Percentiles rank a stretch among this genome's conserved stretches.
Conservation (phyloP, 192 early-diverging fungal genomes). For the Gamsiella multidivaricata region DNA sequence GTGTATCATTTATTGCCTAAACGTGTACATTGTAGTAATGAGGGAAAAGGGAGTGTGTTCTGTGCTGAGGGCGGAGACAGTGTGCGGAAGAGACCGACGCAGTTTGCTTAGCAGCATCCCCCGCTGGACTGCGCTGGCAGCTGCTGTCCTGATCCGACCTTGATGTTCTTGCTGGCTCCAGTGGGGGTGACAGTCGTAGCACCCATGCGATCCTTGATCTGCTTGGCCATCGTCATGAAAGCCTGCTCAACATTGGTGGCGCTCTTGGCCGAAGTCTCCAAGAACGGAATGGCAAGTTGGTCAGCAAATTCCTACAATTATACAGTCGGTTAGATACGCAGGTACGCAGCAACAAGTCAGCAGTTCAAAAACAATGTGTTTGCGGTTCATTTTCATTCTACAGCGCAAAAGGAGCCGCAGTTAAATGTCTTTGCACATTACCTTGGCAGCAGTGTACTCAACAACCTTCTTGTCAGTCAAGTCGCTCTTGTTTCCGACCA, state of each 20-base stretch:
- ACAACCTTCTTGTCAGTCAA: constrained; percentile 94
- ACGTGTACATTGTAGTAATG: too few relatives aligned
- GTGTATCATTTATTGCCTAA: too few relatives aligned
- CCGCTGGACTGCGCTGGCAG: constrained; percentile 60
- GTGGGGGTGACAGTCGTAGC: constrained; percentile 57
- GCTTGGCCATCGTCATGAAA: constrained; percentile 99
- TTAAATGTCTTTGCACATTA: constrained; percentile 17
- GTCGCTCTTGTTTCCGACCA: constrained; percentile 99
- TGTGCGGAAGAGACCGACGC: not conserved
- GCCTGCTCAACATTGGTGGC: constrained; percentile 98
- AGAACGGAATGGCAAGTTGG: constrained; percentile 87
- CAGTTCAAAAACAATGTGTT: not conserved
- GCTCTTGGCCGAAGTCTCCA: constrained; percentile 98
- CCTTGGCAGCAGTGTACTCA: constrained; percentile 71
- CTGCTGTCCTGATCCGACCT: constrained; percentile 62
- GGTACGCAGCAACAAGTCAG: too few relatives aligned
- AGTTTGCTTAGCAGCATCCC: constrained; percentile 62
- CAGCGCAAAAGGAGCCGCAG: too few relatives aligned
- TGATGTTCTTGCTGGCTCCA: constrained; percentile 60
- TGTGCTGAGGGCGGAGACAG: too few relatives aligned
- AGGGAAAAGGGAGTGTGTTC: too few relatives aligned
- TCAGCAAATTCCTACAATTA: constrained; percentile 94
- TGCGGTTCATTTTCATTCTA: not conserved
- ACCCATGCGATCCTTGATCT: constrained; percentile 96
- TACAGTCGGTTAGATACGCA: too few relatives aligned